These are phyloP conservation scores for Rostrohypoxylon terebratum DNA, from an alignment of 495 filamentous ascomycete species.

Conservation along the genomic window DNA sequence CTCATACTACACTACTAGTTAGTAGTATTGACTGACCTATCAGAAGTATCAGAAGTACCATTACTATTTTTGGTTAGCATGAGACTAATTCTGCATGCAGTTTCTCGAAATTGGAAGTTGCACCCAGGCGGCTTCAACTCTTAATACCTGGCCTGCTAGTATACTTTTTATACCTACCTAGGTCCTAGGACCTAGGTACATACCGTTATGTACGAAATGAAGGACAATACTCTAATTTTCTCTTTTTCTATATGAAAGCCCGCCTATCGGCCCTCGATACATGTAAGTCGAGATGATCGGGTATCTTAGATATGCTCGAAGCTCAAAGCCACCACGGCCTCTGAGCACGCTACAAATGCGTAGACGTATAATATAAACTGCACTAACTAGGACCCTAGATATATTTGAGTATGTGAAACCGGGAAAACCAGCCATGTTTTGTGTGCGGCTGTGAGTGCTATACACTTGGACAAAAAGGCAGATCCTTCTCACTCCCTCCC, in stretches of 20 bases:
- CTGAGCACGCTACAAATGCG: constrained; percentile 9
- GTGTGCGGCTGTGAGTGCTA: constrained; percentile 16
- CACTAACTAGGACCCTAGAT: constrained; percentile 11
- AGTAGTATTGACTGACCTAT: no score
- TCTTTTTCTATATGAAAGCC: background rate
- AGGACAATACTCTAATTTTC: no score
- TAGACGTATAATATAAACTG: constrained; percentile 16
- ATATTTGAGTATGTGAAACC: constrained; percentile 19
- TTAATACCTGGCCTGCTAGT: no score
- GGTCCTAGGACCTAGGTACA: no score
- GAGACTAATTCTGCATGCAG: constrained; percentile 21
- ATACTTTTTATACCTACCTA: background rate
- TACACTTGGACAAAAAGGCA: background rate
- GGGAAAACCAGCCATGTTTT: constrained; percentile 9
- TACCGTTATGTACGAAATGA: background rate
- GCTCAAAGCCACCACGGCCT: no score
- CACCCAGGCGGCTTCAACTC: no score
- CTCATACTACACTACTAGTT: no score
- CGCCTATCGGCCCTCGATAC: background rate
- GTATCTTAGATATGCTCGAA: background rate
- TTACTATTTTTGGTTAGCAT: background rate
- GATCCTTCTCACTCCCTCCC: background rate
- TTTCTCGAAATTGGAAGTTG: background rate
- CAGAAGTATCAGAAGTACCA: no score
- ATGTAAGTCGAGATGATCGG: background rate